A percentile compares a stretch with the other conserved stretches of the same genome.
Evolutionary conservation across 2,329 filamentous ascomycete species (phyloP).

Genomic region (Rhexocercosporidium sp.): DNA sequence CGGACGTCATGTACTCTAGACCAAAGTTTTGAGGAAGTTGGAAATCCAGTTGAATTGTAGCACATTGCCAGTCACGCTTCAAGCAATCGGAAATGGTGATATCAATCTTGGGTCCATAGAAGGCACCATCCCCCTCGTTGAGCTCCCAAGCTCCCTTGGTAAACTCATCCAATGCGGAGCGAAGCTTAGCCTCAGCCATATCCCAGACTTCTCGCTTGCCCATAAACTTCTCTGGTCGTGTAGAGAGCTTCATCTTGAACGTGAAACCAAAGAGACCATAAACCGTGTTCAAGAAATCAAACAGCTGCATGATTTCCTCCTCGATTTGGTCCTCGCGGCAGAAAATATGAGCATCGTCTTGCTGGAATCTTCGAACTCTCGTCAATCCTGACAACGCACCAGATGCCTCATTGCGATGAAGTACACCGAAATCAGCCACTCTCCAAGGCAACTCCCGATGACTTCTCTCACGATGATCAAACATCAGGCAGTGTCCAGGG

Average conservation of each 20-base stretch:
- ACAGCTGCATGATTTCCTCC: slow-evolving; percentile 79
- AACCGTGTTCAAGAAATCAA: slow-evolving; percentile 83
- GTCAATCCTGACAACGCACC: slow-evolving; percentile 91
- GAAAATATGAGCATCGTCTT: slow-evolving; percentile 97
- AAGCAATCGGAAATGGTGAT: slow-evolving; percentile 92
- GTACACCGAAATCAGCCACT: slow-evolving; percentile 92
- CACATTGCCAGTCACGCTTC: slow-evolving; percentile 83
- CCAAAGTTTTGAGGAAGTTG: slow-evolving; percentile 86
- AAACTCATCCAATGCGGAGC: slow-evolving; percentile 81
- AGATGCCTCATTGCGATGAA: slow-evolving; percentile 94
- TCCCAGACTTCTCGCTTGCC: slow-evolving; percentile 89
- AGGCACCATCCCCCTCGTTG: slow-evolving; percentile 94
- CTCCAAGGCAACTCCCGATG: slow-evolving; percentile 90
- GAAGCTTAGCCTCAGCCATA: slow-evolving; percentile 81
- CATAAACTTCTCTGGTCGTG: slow-evolving; percentile 85
- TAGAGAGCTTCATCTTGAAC: slow-evolving; percentile 95
- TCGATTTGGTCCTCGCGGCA: slow-evolving; percentile 79
- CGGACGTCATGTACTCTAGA: slow-evolving; percentile 81
- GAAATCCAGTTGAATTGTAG: slow-evolving; percentile 94
- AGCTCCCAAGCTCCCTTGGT: slow-evolving; percentile 76
- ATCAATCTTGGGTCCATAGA: slow-evolving; percentile 98
- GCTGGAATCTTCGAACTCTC: slow-evolving; percentile 90
- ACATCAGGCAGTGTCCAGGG: slow-evolving; percentile 90
- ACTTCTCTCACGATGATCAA: slow-evolving; percentile 80
- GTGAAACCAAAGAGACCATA: slow-evolving; percentile 85